A percentile compares a stretch with the other conserved stretches of the same genome.
Conservation (phyloP, 495 filamentous ascomycete species). For the Aspergillus nidulans region DNA sequence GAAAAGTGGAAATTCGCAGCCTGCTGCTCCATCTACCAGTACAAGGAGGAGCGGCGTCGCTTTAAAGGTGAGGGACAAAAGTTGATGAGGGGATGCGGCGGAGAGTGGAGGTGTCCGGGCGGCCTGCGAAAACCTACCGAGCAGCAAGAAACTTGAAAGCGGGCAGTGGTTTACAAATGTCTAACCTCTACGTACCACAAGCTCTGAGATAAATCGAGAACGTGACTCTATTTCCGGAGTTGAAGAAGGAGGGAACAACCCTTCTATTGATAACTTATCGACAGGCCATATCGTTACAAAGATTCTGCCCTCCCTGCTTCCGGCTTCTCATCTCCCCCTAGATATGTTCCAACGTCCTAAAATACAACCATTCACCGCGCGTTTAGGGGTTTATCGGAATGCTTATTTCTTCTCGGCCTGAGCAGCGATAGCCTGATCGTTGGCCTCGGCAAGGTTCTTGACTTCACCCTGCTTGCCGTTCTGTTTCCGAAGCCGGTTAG, state of each 20-base stretch:
- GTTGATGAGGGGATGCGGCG: constrained; percentile 15
- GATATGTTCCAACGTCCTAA: constrained; percentile 14
- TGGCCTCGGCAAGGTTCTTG: constrained; percentile 69
- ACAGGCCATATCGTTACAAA: constrained; percentile 42
- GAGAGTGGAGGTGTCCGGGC: constrained; percentile 22
- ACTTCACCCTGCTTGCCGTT: constrained; percentile 93
- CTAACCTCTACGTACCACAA: background rate
- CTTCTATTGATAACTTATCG: constrained; percentile 29
- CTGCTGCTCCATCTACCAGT: constrained; percentile 23
- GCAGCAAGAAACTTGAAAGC: constrained; percentile 8
- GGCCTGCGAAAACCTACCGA: constrained; percentile 23
- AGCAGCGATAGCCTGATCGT: constrained; percentile 56
- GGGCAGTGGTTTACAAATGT: background rate
- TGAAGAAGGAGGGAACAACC: constrained; percentile 2
- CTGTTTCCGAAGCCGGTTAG: constrained; percentile 47
- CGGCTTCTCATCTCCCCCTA: constrained; percentile 13
- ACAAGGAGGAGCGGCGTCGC: background rate
- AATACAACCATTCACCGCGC: constrained; percentile 17
- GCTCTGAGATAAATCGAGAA: background rate
- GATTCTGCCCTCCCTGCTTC: constrained; percentile 28
- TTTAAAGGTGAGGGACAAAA: constrained; percentile 17
- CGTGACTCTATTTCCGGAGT: background rate
- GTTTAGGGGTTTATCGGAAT: constrained; percentile 5
- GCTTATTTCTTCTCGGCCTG: constrained; percentile 43
- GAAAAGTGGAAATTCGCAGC: constrained; percentile 25